Conservation (phyloP, 1,284 basidiomycete genomes). For the Ceratobasidium sp. region DNA sequence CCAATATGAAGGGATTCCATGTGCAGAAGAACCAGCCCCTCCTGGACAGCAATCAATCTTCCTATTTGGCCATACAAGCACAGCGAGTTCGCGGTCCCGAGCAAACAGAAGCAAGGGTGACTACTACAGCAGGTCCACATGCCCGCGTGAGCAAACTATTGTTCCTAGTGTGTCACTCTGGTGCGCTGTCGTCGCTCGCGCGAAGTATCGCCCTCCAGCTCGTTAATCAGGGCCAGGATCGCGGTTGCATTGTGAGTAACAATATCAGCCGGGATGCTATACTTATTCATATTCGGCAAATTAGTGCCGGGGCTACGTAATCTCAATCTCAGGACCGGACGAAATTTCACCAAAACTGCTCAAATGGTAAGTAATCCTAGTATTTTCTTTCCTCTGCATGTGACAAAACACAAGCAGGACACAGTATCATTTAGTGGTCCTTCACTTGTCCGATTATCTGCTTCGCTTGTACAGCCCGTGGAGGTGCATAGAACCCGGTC, state of each 20-base stretch:
- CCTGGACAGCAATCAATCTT: neutral
- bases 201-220: neutral
- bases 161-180: neutral
- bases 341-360: neutral
- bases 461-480: no score
- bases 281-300: no score
- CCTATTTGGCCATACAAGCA: neutral
- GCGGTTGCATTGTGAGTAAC: neutral
- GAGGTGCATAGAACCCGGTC: no score
- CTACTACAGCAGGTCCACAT: no score
- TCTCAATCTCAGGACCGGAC: neutral
- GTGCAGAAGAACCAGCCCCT: no score
- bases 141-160: neutral
- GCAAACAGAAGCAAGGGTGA: no score
- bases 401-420: no score
- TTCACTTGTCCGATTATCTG: no score
- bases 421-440: no score
- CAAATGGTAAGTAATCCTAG: neutral
- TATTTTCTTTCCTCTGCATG: no score
- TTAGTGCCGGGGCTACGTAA: neutral
- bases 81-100: neutral
- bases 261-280: no score
- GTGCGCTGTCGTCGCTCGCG: neutral
- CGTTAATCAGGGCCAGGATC: neutral
- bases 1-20: no score